Evolutionary conservation across 805 yeast genomes (phyloP), one percentile per base, ranked within the genome.

Genomic region (Hanseniaspora mollemarum): DNA sequence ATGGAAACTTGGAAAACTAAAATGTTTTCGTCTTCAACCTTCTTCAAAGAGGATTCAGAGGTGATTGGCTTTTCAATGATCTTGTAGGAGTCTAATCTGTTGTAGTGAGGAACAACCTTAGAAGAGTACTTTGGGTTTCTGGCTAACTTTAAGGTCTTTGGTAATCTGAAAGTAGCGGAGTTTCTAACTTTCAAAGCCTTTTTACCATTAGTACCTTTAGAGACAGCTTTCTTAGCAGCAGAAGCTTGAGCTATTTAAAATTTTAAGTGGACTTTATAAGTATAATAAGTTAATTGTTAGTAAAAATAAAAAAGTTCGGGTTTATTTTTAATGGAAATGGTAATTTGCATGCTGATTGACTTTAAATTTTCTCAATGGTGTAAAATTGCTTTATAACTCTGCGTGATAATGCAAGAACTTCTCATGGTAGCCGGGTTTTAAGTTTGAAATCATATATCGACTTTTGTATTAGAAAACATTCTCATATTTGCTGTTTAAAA

Each of bases 21-120:
- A 68, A 95, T 92, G 94, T 92, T 92, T 76, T 94, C 87, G 71
- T 87, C 96, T 80, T 92, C 98, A 70, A 92, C 96, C 80, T 87
- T 86, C 84, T 92, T 90, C 85, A 92, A 87, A 69, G 98, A 96
- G 63, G 95, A 86, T 80, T 92, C 98, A 65, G 95, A 80, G 72
- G 90, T 90, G 74, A 90, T 81, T 77, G 96, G 96, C 65, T 86
- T 76, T 72, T 85, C 83, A 70, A 92, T 81, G 70, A 87, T 75
- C 76, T 86, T 87, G 92, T 84, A 83, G 67, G 94, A 84, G 73
- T 92, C 98, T 69, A 86, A 73, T 81, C 97, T 92, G 75, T 83
- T 80, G 82, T 82, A 83, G 78, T 92, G 97, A 69, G 96, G 95
- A 66, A 92, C 95, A 64, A 96, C 73, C 80, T 87, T 92, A 73